These are phyloP conservation scores for Mortierella claussenii DNA, from an alignment of 192 early-diverging fungal species.

Conservation along the genomic window DNA sequence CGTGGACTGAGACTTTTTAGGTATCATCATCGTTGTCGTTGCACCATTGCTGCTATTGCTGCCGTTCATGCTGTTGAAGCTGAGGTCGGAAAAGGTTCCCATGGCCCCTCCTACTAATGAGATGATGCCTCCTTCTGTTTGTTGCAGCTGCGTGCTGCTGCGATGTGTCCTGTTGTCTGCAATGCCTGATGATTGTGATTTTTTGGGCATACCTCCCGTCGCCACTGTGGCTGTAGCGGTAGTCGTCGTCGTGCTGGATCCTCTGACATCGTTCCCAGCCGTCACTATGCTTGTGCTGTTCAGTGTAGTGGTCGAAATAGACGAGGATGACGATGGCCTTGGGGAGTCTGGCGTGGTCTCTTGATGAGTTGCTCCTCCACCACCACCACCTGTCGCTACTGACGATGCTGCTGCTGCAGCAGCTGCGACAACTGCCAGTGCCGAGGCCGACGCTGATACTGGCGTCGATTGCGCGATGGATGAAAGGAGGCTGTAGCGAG, in stretches of 20 bases:
- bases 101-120: no score
- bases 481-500: slow-evolving; percentile 10
- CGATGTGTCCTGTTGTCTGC: slow-evolving; percentile 16
- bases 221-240: background rate
- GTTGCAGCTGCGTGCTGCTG: slow-evolving; percentile 9
- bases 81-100: background rate
- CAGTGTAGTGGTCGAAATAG: background rate
- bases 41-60: background rate
- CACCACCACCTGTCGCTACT: background rate
- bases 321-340: slow-evolving; percentile 17
- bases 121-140: no score
- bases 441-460: background rate
- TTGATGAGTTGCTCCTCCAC: background rate
- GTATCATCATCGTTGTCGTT: background rate
- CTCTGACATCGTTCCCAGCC: background rate
- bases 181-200: background rate
- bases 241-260: background rate
- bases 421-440: slow-evolving; percentile 2
- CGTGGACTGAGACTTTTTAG: background rate
- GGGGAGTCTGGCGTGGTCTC: slow-evolving; percentile 24
- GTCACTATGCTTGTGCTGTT: background rate
- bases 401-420: background rate
- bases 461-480: background rate
- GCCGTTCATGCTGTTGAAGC: background rate
- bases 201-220: background rate